Evolutionary conservation across 305 asterid genomes (phyloP).

Genomic region (Stenogyne calaminthoides): DNA sequence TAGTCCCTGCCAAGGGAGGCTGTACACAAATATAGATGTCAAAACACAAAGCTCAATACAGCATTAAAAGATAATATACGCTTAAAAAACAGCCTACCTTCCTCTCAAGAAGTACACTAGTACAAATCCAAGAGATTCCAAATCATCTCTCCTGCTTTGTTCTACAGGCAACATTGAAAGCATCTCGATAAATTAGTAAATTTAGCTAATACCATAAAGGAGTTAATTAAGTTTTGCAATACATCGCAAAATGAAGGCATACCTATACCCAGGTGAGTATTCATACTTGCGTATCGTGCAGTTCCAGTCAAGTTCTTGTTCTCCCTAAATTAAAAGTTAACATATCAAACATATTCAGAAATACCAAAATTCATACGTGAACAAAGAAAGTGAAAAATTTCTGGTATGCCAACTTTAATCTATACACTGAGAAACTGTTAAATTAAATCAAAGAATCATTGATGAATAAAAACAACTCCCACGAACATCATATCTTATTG

Average conservation of each 20-base stretch:
- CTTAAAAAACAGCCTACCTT: slow-evolving; percentile 51
- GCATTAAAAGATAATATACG: slow-evolving; percentile 20
- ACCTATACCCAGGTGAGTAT: slow-evolving; percentile 98
- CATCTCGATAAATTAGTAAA: slow-evolving; percentile 27
- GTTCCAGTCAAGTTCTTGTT: slow-evolving; percentile 98
- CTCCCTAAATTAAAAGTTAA: slow-evolving; percentile 55
- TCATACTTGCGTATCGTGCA: slow-evolving; percentile 97
- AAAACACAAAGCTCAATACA: slow-evolving; percentile 31
- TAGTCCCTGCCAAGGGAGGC: slow-evolving; percentile 99
- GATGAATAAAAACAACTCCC: slow-evolving; percentile 16
- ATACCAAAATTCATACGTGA: not conserved
- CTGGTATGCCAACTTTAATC: not conserved
- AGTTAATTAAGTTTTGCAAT: slow-evolving; percentile 19
- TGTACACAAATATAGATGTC: slow-evolving; percentile 41
- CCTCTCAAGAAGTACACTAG: slow-evolving; percentile 93
- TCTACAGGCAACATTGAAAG: slow-evolving; percentile 43
- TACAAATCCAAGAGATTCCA: slow-evolving; percentile 98
- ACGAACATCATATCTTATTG: slow-evolving; percentile 29
- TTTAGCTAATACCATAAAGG: slow-evolving; percentile 10
- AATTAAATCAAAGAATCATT: not conserved
- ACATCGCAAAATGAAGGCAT: slow-evolving; percentile 17
- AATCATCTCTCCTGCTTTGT: slow-evolving; percentile 99
- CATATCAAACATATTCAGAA: slow-evolving; percentile 5
- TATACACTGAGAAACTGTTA: not conserved
- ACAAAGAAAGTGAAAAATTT: not conserved